phyloP scores from a whole-genome alignment of 768 basidiomycete genomes.

The Mycena rosella region DNA sequence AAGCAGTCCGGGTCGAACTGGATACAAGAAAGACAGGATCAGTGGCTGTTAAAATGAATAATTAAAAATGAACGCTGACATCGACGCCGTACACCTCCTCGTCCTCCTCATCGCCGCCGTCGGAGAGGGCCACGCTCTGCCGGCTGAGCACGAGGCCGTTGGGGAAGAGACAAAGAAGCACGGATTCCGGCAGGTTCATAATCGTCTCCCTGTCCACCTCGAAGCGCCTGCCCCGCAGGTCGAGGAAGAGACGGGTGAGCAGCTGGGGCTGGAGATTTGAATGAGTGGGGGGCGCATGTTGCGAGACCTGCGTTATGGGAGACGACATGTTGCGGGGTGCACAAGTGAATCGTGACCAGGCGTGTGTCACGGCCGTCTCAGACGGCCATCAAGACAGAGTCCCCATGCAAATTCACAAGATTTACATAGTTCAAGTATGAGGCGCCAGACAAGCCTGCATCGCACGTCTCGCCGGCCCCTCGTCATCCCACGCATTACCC shows the following conservation, averaged over 20 bases:
- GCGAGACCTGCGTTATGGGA: constrained; percentile 72
- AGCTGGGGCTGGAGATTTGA: constrained; percentile 87
- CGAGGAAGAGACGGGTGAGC: constrained; percentile 89
- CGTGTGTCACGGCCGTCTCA: too few species aligned
- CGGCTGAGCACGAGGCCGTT: constrained; percentile 95
- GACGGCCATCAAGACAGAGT: too few species aligned
- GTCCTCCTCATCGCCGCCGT: constrained; percentile 82
- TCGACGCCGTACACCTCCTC: constrained; percentile 98
- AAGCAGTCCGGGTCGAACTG: constrained; percentile 99
- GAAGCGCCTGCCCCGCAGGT: constrained; percentile 92
- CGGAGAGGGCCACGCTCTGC: constrained; percentile 81
- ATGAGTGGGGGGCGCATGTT: constrained; percentile 73
- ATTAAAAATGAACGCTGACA: constrained; percentile 62
- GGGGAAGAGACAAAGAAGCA: constrained; percentile 95
- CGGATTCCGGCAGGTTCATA: constrained; percentile 98
- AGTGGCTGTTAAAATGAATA: constrained; percentile 5
- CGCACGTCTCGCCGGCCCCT: constrained; percentile 1
- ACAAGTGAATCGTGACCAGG: neutral
- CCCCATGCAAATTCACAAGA: too few species aligned
- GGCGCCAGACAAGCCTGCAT: neutral
- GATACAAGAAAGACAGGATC: constrained; percentile 21
- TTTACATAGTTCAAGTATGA: too few species aligned
- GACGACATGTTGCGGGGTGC: constrained; percentile 53
- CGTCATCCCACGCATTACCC: constrained; percentile 4
- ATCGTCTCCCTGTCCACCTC: constrained; percentile 97